Percentiles rank a stretch among this genome's conserved stretches.
These are phyloP conservation scores for Tolypocladium amazonense DNA, from an alignment of 2,329 filamentous ascomycete species.

Conservation along the genomic window DNA sequence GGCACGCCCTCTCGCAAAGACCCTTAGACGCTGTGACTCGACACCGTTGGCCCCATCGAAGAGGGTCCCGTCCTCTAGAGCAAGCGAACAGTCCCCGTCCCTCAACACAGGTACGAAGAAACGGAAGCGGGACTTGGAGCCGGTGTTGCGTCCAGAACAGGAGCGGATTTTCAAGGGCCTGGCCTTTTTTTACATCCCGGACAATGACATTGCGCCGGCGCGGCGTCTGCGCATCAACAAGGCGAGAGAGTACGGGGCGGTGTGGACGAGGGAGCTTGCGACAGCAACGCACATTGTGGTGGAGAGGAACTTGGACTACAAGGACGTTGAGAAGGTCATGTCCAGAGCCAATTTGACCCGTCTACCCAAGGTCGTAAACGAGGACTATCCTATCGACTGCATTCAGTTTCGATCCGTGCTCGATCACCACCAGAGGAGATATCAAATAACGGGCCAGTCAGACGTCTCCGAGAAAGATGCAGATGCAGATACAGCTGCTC, in stretches of 20 bases:
- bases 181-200: slow-evolving; percentile 70
- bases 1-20: slow-evolving; percentile 7
- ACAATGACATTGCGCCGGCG: slow-evolving; percentile 59
- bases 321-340: slow-evolving; percentile 46
- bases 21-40: slow-evolving; percentile 16
- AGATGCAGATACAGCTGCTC: not conserved
- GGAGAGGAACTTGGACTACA: slow-evolving; percentile 56
- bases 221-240: slow-evolving; percentile 64
- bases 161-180: slow-evolving; percentile 50
- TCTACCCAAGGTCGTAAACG: slow-evolving; percentile 48
- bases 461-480: not conserved
- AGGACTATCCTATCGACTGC: slow-evolving; percentile 60
- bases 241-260: slow-evolving; percentile 64
- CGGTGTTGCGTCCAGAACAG: slow-evolving; percentile 37
- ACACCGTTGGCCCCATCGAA: slow-evolving; percentile 16
- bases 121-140: slow-evolving; percentile 30
- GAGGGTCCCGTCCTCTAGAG: slow-evolving; percentile 1
- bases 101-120: slow-evolving; percentile 24
- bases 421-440: slow-evolving; percentile 48
- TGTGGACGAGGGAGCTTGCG: slow-evolving; percentile 50
- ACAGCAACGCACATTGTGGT: slow-evolving; percentile 70
- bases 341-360: slow-evolving; percentile 8
- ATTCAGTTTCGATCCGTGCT: slow-evolving; percentile 47
- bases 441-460: slow-evolving; percentile 43
- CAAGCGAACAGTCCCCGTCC: slow-evolving; percentile 13